A percentile compares a stretch with the other conserved stretches of the same genome.
Evolutionary conservation across 2,329 filamentous ascomycete species (phyloP).

Genomic region (Aspergillus sergii): DNA sequence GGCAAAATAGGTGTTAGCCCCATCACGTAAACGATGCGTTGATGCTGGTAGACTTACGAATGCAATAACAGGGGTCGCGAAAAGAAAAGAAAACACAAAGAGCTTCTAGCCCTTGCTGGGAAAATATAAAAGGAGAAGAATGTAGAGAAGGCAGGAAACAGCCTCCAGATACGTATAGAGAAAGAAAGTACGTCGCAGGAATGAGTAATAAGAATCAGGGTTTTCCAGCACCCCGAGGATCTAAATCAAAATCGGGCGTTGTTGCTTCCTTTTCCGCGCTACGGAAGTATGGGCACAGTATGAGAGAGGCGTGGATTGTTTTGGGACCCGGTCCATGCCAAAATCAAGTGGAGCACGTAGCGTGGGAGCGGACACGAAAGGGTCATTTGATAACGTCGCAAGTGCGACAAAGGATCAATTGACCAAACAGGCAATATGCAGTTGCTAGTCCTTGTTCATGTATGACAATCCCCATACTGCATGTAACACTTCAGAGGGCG

Average conservation of each 20-base stretch:
- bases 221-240: constrained; percentile 24
- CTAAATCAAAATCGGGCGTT: constrained; percentile 20
- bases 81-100: constrained; percentile 12
- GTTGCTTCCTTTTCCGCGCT: constrained; percentile 20
- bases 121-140: constrained; percentile 18
- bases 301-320: constrained; percentile 17
- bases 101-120: constrained; percentile 32
- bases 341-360: constrained; percentile 20
- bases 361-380: constrained; percentile 21
- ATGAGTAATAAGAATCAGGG: constrained; percentile 25
- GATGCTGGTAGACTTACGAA: constrained; percentile 23
- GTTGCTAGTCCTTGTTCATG: neutral
- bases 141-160: constrained; percentile 21
- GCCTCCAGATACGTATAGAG: constrained; percentile 11
- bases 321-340: constrained; percentile 12
- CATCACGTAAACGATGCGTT: neutral
- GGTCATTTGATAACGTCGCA: constrained; percentile 14
- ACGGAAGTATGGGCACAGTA: constrained; percentile 10
- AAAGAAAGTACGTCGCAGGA: constrained; percentile 17
- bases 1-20: constrained; percentile 15
- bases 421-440: neutral
- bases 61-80: constrained; percentile 8
- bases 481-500: neutral
- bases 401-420: constrained; percentile 1
- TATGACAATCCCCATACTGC: neutral